phyloP scores from a whole-genome alignment of 2,329 filamentous ascomycete species.

The Aureobasidium sp. region DNA sequence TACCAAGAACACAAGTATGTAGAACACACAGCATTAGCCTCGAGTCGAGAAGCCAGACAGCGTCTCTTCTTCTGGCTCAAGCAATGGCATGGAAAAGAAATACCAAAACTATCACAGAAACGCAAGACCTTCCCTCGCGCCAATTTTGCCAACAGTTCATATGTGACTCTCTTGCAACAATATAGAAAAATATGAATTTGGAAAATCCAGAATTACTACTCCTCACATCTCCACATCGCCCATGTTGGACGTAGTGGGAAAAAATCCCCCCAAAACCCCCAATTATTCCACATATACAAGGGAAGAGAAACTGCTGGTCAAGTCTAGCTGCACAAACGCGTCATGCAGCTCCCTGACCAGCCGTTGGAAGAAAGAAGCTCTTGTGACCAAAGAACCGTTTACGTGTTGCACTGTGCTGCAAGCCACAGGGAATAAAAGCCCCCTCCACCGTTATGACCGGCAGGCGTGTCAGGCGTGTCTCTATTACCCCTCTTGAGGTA shows the following conservation, averaged over 20 bases:
- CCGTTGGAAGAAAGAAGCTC: not conserved
- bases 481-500: not conserved
- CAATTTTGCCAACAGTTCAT: no score
- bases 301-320: no score
- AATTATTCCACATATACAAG: no score
- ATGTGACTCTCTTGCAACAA: no score
- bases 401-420: constrained; percentile 6
- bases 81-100: not conserved
- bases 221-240: no score
- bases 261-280: no score
- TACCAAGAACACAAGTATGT: not conserved
- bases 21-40: not conserved
- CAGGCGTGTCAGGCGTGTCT: not conserved
- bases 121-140: no score
- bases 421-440: not conserved
- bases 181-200: no score
- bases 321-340: no score
- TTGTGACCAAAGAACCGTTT: not conserved
- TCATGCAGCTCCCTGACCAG: not conserved
- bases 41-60: not conserved
- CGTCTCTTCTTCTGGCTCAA: not conserved
- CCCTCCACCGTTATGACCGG: not conserved
- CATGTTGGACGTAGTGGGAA: no score
- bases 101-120: not conserved
- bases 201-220: no score